Evolutionary conservation across 1,284 basidiomycete species (phyloP).

Genomic region (Bondarzewia mesenterica): DNA sequence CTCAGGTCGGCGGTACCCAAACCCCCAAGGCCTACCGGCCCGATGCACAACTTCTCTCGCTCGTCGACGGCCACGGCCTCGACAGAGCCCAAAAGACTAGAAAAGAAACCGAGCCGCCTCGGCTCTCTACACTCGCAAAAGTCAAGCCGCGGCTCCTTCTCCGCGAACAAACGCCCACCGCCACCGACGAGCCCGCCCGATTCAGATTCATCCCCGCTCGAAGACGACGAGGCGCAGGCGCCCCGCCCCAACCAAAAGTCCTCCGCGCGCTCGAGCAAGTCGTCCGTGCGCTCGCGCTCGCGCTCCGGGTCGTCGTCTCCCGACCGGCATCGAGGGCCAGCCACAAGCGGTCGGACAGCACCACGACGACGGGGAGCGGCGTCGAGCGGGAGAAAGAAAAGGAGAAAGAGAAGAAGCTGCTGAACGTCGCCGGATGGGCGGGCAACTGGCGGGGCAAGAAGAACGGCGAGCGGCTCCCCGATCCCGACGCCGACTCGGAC

Average conservation of each 20-base stretch:
- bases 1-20: conserved; percentile 7
- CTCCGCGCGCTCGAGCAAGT: background rate
- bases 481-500: conserved; percentile 28
- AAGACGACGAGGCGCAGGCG: background rate
- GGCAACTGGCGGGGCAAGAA: conserved; percentile 53
- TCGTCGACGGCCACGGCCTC: conserved; percentile 1
- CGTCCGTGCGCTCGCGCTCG: background rate
- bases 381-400: conserved; percentile 26
- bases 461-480: conserved; percentile 54
- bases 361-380: conserved; percentile 25
- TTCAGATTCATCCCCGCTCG: conserved; percentile 1
- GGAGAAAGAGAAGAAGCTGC: conserved; percentile 24
- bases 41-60: conserved; percentile 12
- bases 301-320: conserved; percentile 25
- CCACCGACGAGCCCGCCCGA: no score
- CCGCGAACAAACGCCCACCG: conserved; percentile 12
- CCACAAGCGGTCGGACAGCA: conserved; percentile 48
- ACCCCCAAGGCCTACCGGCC: conserved; percentile 10
- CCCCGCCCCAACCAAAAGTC: conserved; percentile 1
- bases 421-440: conserved; percentile 53
- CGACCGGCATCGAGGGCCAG: conserved; percentile 34
- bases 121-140: conserved; percentile 15
- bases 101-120: conserved; percentile 5
- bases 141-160: conserved; percentile 6
- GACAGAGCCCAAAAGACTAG: background rate